phyloP scores from a whole-genome alignment of 2,329 filamentous ascomycete genomes.

The Xylaria sp. region DNA sequence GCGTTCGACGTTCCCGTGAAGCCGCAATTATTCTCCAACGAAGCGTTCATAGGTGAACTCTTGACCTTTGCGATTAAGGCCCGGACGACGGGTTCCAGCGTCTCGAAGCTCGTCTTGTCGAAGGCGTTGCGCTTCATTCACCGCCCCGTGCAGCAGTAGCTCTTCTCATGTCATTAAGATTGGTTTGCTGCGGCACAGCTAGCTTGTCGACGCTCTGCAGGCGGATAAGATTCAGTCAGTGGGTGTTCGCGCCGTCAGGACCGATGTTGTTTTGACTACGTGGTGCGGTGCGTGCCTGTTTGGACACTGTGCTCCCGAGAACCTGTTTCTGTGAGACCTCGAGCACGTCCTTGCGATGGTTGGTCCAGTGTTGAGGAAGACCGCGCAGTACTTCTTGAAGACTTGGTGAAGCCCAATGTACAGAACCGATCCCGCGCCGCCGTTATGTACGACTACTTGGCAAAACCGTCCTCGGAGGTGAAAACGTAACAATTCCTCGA shows the following conservation, averaged over 20 bases:
- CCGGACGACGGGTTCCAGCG: background rate
- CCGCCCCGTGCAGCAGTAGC: constrained; percentile 12
- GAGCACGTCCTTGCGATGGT: constrained; percentile 2
- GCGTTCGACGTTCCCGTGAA: background rate
- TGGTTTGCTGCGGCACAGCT: background rate
- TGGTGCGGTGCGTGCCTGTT: background rate
- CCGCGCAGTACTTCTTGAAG: no score
- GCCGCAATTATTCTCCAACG: background rate
- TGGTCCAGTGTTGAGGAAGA: no score
- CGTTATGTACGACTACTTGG: constrained; percentile 9
- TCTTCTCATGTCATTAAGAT: background rate
- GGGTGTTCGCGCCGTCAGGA: no score
- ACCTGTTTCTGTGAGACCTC: background rate
- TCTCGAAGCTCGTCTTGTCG: background rate
- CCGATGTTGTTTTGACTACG: no score
- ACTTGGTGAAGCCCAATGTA: constrained; percentile 13
- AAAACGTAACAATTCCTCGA: constrained; percentile 16
- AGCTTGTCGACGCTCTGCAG: constrained; percentile 3
- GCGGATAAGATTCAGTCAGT: no score
- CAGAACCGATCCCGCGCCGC: background rate
- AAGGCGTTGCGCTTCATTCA: constrained; percentile 1
- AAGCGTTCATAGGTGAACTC: background rate
- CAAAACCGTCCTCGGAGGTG: constrained; percentile 22
- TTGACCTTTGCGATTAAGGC: background rate
- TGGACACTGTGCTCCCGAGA: background rate